Evolutionary conservation across 371 early-diverging fungal genomes (phyloP).

Genomic region (Sporodiniella umbellata): DNA sequence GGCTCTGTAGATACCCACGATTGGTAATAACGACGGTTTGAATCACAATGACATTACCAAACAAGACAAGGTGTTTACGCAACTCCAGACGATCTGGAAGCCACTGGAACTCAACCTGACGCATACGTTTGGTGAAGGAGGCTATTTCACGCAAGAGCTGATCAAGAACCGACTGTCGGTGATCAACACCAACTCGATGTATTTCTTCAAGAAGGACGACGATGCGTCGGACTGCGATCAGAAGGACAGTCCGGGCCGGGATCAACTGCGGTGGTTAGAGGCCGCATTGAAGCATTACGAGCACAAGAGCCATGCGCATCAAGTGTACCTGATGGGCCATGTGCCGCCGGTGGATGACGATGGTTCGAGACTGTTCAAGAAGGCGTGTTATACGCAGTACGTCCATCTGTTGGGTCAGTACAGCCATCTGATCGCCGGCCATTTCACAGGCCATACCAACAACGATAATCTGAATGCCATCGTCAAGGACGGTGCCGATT

Average conservation of each 20-base stretch:
- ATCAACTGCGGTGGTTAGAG: constrained; percentile 35
- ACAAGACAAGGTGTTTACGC: constrained; percentile 22
- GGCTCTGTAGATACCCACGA: constrained; percentile 35
- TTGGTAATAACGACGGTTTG: constrained; percentile 46
- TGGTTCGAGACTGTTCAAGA: constrained; percentile 16
- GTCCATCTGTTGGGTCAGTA: constrained; percentile 42
- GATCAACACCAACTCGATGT: constrained; percentile 27
- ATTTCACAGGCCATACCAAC: constrained; percentile 55
- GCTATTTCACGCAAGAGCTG: constrained; percentile 24
- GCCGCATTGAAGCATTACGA: constrained; percentile 6
- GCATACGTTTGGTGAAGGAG: constrained; percentile 15
- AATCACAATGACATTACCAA: constrained; percentile 23
- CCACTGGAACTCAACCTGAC: constrained; percentile 27
- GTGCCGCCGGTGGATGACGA: constrained; percentile 46
- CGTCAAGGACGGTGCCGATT: background rate
- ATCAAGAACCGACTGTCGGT: constrained; percentile 14
- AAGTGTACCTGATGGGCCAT: constrained; percentile 47
- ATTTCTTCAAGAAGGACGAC: constrained; percentile 25
- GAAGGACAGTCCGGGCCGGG: constrained; percentile 18
- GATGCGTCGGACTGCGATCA: constrained; percentile 22
- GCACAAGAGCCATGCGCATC: constrained; percentile 2
- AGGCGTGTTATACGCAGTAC: constrained; percentile 33
- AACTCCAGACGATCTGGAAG: constrained; percentile 22
- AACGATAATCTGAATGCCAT: constrained; percentile 21
- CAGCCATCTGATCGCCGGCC: constrained; percentile 36